These are phyloP conservation scores for Marasmius sp. DNA, from an alignment of 1,284 basidiomycete species.

Conservation along the genomic window DNA sequence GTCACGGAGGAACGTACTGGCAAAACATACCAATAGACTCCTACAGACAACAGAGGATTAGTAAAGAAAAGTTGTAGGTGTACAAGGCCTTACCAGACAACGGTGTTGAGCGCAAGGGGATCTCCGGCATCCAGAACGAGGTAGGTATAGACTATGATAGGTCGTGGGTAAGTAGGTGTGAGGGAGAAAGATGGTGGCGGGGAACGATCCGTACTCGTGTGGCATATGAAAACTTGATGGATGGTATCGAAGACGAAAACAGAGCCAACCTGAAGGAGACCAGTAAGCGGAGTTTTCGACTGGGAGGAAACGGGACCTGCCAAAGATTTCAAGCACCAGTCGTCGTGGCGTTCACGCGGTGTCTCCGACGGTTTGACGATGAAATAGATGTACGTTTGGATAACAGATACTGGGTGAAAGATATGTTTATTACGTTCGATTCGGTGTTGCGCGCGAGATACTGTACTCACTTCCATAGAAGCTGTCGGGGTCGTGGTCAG, in stretches of 20 bases:
- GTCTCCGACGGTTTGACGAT: neutral
- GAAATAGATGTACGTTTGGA: neutral
- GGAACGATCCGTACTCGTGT: neutral
- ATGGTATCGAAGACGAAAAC: slow-evolving; percentile 4
- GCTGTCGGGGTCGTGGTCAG: too few species aligned
- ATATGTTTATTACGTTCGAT: neutral
- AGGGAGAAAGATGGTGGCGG: neutral
- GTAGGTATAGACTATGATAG: slow-evolving; percentile 1
- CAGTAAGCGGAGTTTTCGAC: neutral
- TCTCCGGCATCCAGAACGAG: neutral
- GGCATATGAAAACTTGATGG: neutral
- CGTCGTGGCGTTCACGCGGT: neutral
- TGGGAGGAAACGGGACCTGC: neutral
- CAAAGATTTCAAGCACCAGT: neutral
- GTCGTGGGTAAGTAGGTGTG: neutral
- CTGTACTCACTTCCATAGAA: too few species aligned
- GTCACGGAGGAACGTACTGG: neutral
- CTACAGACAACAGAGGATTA: neutral
- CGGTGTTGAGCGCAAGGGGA: neutral
- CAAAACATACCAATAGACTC: slow-evolving; percentile 2
- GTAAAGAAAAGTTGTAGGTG: too few species aligned
- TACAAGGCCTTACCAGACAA: neutral
- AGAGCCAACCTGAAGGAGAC: neutral
- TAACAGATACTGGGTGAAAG: neutral
- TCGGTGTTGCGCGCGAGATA: too few species aligned